Evolutionary conservation across 1,284 basidiomycete species (phyloP).

Genomic region (Rhodotorula mucilaginosa): DNA sequence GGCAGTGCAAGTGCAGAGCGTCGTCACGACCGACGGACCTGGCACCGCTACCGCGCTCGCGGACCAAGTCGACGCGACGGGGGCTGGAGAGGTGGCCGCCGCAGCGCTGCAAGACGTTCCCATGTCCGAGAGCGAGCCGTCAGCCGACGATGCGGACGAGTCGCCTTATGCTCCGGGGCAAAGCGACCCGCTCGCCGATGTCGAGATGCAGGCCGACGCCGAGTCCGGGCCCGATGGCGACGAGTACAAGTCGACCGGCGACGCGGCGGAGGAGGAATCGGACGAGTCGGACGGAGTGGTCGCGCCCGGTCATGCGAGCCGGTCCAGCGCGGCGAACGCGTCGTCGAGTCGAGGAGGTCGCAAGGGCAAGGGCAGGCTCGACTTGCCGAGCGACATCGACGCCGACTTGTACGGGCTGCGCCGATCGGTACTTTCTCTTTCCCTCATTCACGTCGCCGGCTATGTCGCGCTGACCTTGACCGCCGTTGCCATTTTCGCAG

Average conservation of each 20-base stretch:
- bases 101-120: slow-evolving; percentile 5
- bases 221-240: slow-evolving; percentile 12
- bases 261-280: slow-evolving; percentile 8
- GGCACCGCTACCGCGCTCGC: slow-evolving; percentile 14
- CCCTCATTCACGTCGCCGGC: not conserved
- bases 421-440: slow-evolving; percentile 37
- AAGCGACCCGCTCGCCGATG: slow-evolving; percentile 5
- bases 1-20: slow-evolving; percentile 3
- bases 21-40: slow-evolving; percentile 11
- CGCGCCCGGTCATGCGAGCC: slow-evolving; percentile 20
- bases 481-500: not conserved
- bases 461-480: not conserved
- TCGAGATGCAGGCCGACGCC: slow-evolving; percentile 5
- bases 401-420: slow-evolving; percentile 44
- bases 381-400: slow-evolving; percentile 37
- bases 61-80: slow-evolving; percentile 15
- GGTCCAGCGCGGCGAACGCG: not conserved
- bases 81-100: slow-evolving; percentile 32
- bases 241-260: slow-evolving; percentile 9
- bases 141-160: not conserved
- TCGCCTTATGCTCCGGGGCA: not conserved
- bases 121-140: slow-evolving; percentile 18
- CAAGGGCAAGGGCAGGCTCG: slow-evolving; percentile 20
- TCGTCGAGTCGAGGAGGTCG: not conserved
- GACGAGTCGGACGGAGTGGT: slow-evolving; percentile 10